phyloP scores from a whole-genome alignment of 2,329 filamentous ascomycete species.

The Xylariales sp. region DNA sequence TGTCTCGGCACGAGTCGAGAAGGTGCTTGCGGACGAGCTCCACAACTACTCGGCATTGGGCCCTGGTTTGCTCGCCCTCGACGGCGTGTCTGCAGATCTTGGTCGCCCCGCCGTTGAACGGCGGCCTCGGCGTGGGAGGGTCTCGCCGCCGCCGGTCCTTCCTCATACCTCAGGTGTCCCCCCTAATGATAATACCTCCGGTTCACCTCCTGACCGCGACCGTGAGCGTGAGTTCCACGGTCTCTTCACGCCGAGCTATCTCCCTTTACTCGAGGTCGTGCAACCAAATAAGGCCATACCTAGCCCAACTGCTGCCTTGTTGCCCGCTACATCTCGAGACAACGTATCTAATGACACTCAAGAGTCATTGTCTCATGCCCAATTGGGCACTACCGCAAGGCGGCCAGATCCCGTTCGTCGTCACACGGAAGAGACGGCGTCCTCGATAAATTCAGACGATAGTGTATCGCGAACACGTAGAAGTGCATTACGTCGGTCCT shows the following conservation, averaged over 20 bases:
- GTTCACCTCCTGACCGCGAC: conserved; percentile 64
- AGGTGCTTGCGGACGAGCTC: conserved; percentile 59
- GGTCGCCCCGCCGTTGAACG: conserved; percentile 38
- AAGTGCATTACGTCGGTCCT: conserved; percentile 68
- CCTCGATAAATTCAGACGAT: conserved; percentile 64
- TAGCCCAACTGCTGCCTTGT: conserved; percentile 32
- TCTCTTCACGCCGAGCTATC: conserved; percentile 71
- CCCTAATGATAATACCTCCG: conserved; percentile 53
- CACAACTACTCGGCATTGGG: conserved; percentile 60
- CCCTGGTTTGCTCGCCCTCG: conserved; percentile 49
- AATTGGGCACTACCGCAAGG: conserved; percentile 37
- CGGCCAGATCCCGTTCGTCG: conserved; percentile 54
- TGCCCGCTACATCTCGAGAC: conserved; percentile 34
- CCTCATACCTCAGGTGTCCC: conserved; percentile 54
- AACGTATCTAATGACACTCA: conserved; percentile 42
- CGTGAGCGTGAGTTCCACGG: conserved; percentile 70
- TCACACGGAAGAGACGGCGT: conserved; percentile 60
- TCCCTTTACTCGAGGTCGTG: conserved; percentile 68
- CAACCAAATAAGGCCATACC: conserved; percentile 44
- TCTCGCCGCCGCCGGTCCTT: conserved; percentile 56
- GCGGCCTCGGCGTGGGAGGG: conserved; percentile 44
- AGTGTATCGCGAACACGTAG: conserved; percentile 63
- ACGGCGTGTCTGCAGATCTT: conserved; percentile 35
- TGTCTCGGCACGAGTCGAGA: conserved; percentile 59
- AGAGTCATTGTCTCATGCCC: conserved; percentile 38